Base-by-base conservation (phyloP, 1,284 basidiomycete species). In the Cryptococcus sp. region DNA sequence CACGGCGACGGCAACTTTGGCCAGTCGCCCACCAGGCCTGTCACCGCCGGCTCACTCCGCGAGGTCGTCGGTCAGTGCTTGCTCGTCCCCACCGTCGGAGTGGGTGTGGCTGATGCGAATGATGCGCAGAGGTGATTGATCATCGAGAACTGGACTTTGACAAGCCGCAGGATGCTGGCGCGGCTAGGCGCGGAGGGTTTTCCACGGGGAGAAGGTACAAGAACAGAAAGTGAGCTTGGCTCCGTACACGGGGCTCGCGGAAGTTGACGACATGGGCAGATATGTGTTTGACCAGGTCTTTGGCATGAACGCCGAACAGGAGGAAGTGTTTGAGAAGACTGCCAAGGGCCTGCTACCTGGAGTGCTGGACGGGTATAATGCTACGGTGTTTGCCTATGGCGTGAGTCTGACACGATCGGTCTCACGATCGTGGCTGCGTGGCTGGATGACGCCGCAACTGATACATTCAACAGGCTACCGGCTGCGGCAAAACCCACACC, bases 401-500 rank as follows among this genome's bases (percentile, higher is more conserved):
- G 93, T 97, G 75, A 76, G 90, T 81, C 37, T 5, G 23, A n/a
- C n/a, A n/a, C n/a, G n/a, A n/a, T n/a, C n/a, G n/a, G n/a, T n/a
- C n/a, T n/a, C n/a, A n/a, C n/a, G n/a, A n/a, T n/a, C n/a, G n/a
- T n/a, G n/a, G n/a, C 38, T 20, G 18, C 33, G 2, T 42, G 18
- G 24, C 49, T 46, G 23, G 21, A 53, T 20, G 13, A 43, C 20
- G 47, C 21, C 13, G 33, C 12, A 33, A 50, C 52, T 62, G 57
- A 64, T 65, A 3, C 36, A 18, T 23, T 39, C n/a, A 54, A 15
- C 68, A 97, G 93, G 94, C 94, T 18, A 97, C 94, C 12, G 94
- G 94, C 16, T 97, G 94, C 73, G 94, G 94, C 59, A 98, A 98
- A 78, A 98, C 94, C 11, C 92, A 97, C 76, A 98, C 94, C 28